These are phyloP conservation scores for Boletus subparvulus DNA, from an alignment of 768 basidiomycete genomes.

Conservation along the genomic window DNA sequence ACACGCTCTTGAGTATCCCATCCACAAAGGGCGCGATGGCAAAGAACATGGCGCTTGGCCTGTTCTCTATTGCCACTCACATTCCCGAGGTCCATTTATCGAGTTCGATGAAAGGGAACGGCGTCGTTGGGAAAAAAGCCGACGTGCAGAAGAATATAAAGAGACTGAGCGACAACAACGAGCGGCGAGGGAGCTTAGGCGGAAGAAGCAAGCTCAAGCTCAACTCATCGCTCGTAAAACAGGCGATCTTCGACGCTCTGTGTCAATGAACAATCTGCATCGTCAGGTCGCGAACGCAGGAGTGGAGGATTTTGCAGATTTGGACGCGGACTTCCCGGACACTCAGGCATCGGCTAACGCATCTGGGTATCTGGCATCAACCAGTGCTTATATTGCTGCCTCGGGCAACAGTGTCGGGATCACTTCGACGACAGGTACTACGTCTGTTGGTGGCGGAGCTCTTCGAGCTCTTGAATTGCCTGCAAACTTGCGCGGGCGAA, in stretches of 20 bases:
- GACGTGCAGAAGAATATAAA: slow-evolving; percentile 39
- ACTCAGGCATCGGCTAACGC: slow-evolving; percentile 57
- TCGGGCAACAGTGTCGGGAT: slow-evolving; percentile 94
- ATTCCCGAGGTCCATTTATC: slow-evolving; percentile 70
- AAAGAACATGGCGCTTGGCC: slow-evolving; percentile 74
- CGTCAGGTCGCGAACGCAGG: slow-evolving; percentile 46
- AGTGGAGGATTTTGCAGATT: slow-evolving; percentile 42
- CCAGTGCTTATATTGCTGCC: slow-evolving; percentile 74
- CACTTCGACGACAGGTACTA: slow-evolving; percentile 88
- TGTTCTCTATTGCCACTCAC: slow-evolving; percentile 73
- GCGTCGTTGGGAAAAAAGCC: slow-evolving; percentile 61
- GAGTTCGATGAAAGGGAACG: slow-evolving; percentile 75
- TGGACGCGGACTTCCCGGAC: slow-evolving; percentile 39
- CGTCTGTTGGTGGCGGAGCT: slow-evolving; percentile 55
- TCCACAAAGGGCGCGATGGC: slow-evolving; percentile 51
- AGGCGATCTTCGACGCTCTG: slow-evolving; percentile 68
- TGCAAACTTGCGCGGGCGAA: slow-evolving; percentile 50
- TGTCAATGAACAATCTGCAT: slow-evolving; percentile 75
- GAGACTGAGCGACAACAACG: slow-evolving; percentile 31
- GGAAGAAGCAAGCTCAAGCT: slow-evolving; percentile 30
- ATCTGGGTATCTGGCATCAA: slow-evolving; percentile 67
- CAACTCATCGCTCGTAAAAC: slow-evolving; percentile 31
- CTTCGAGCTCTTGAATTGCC: slow-evolving; percentile 52
- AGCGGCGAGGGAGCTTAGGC: slow-evolving; percentile 28
- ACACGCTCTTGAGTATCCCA: slow-evolving; percentile 76